Evolutionary conservation across 176 grass and related monocot species (phyloP).

Genomic region (Secale cereale): DNA sequence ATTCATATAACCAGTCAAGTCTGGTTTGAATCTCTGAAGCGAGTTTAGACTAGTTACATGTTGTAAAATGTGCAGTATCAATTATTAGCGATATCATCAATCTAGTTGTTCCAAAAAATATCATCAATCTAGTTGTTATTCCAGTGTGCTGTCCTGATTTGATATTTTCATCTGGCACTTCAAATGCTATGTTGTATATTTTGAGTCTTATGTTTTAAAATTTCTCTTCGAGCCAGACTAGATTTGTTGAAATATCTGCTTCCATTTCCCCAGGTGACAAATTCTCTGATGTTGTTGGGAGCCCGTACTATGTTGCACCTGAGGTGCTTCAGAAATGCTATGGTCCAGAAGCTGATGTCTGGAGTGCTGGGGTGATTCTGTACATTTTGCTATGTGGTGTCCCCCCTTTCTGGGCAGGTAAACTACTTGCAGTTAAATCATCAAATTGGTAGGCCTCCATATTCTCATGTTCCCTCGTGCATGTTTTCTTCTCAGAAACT

Average conservation of each 20-base stretch:
- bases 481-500: constrained; percentile 76
- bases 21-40: neutral
- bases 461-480: constrained; percentile 15
- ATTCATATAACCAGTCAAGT: neutral
- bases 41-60: neutral
- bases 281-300: constrained; percentile 96
- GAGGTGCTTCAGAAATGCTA: constrained; percentile 95
- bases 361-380: constrained; percentile 96
- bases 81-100: neutral
- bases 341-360: constrained; percentile 98
- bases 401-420: constrained; percentile 99
- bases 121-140: neutral
- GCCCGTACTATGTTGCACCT: constrained; percentile 98
- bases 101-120: neutral
- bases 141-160: neutral
- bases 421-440: constrained; percentile 2
- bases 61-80: neutral
- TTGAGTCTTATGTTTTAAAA: neutral
- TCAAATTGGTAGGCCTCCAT: constrained; percentile 9
- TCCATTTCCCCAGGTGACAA: constrained; percentile 58
- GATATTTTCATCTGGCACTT: constrained; percentile 2
- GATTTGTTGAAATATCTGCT: constrained; percentile 14
- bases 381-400: constrained; percentile 99
- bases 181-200: neutral
- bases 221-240: neutral